phyloP scores from a whole-genome alignment of 352 stramenopile species.

The Pythium utonaiense region DNA sequence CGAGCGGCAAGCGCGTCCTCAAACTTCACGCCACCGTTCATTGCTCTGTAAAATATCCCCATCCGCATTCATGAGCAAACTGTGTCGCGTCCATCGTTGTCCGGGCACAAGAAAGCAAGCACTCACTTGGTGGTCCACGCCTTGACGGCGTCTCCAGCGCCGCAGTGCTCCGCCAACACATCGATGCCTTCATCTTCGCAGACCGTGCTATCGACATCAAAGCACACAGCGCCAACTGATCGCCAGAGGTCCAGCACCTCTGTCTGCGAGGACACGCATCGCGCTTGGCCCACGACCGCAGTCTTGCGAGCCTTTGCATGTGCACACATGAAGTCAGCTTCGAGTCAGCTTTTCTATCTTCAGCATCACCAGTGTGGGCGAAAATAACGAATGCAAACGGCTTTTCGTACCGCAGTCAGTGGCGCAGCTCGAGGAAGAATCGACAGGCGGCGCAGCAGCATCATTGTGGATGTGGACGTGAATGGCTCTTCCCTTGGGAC shows the following conservation, averaged over 20 bases:
- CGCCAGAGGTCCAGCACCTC: slow-evolving; percentile 50
- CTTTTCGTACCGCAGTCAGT: background rate
- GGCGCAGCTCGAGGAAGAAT: background rate
- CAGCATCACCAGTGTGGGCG: background rate
- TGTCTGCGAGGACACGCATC: slow-evolving; percentile 9
- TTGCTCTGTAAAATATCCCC: slow-evolving; percentile 86
- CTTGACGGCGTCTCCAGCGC: slow-evolving; percentile 92
- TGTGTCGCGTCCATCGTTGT: too few relatives aligned
- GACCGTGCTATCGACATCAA: slow-evolving; percentile 98
- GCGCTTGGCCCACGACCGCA: background rate
- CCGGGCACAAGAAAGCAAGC: background rate
- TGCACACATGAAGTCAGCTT: background rate
- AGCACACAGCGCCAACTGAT: slow-evolving; percentile 75
- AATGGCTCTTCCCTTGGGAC: background rate
- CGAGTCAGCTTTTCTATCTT: background rate
- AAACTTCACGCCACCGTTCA: slow-evolving; percentile 98
- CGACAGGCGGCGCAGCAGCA: slow-evolving; percentile 16
- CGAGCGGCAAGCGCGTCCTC: slow-evolving; percentile 95
- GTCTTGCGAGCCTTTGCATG: background rate
- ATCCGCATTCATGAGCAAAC: slow-evolving; percentile 10
- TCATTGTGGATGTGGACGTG: slow-evolving; percentile 12
- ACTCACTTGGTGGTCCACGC: slow-evolving; percentile 91
- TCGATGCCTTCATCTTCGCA: slow-evolving; percentile 98
- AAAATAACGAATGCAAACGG: background rate
- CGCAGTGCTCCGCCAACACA: slow-evolving; percentile 95